These are phyloP conservation scores for Xylariomycetidae sp. DNA, from an alignment of 2,329 filamentous ascomycete species.

Conservation along the genomic window DNA sequence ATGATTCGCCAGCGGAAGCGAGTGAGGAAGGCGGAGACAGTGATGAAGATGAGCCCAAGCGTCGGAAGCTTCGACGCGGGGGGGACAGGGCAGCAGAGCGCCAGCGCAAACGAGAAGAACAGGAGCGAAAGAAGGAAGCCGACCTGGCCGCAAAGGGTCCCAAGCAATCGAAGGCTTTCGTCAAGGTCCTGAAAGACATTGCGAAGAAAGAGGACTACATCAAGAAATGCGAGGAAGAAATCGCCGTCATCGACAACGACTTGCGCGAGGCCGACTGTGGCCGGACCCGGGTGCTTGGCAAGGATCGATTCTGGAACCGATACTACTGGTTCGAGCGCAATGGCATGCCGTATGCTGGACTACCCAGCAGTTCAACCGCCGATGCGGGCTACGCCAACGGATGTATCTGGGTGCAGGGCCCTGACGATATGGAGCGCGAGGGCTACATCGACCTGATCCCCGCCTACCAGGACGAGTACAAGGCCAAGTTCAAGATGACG, in stretches of 20 bases:
- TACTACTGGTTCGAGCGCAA: conserved; percentile 99
- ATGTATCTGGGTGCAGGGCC: conserved; percentile 93
- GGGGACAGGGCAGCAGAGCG: conserved; percentile 65
- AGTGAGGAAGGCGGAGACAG: conserved; percentile 61
- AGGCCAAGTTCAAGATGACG: conserved; percentile 70
- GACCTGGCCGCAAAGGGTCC: conserved; percentile 59
- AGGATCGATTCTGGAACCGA: conserved; percentile 95
- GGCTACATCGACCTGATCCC: conserved; percentile 76
- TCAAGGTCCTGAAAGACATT: conserved; percentile 82
- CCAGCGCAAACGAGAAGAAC: conserved; percentile 70
- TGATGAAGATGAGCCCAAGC: conserved; percentile 58
- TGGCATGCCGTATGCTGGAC: conserved; percentile 89
- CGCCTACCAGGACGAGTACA: conserved; percentile 70
- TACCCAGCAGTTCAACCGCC: conserved; percentile 83
- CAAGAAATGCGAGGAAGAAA: conserved; percentile 76
- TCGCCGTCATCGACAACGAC: conserved; percentile 81
- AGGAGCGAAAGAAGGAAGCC: conserved; percentile 62
- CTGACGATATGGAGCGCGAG: conserved; percentile 78
- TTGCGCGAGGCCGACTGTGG: conserved; percentile 90
- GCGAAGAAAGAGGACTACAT: conserved; percentile 79
- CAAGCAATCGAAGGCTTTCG: conserved; percentile 81
- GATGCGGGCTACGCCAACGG: conserved; percentile 87
- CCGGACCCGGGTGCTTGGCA: conserved; percentile 80
- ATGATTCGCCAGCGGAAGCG: conserved; percentile 54
- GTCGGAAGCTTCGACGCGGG: conserved; percentile 51